Evolutionary conservation across 2,329 filamentous ascomycete genomes (phyloP).

Genomic region (Talaromyces sp.): DNA sequence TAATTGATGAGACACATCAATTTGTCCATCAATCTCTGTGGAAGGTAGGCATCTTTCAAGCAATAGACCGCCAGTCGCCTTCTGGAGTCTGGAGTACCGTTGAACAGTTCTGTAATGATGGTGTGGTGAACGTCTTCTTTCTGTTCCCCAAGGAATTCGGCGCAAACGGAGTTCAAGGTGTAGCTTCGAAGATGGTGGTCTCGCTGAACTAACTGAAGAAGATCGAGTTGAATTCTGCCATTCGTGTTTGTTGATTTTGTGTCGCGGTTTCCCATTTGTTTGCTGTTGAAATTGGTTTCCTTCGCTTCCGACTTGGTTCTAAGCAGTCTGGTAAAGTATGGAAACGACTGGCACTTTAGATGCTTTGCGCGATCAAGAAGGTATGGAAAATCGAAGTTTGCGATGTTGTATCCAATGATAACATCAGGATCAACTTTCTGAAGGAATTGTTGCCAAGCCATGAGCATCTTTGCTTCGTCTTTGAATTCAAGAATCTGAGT

Average conservation of each 20-base stretch:
- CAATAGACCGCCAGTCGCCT: conserved; percentile 92
- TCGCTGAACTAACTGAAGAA: conserved; percentile 89
- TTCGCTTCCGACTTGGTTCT: conserved; percentile 66
- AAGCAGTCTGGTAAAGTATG: conserved; percentile 79
- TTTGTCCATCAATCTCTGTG: conserved; percentile 93
- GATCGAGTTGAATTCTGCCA: conserved; percentile 83
- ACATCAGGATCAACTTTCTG: conserved; percentile 90
- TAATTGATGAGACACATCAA: conserved; percentile 98
- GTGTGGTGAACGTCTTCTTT: conserved; percentile 99
- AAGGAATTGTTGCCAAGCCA: conserved; percentile 84
- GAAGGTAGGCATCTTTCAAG: conserved; percentile 93
- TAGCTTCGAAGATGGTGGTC: conserved; percentile 96
- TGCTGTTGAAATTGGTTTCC: conserved; percentile 86
- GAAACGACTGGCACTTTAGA: conserved; percentile 72
- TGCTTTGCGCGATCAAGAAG: conserved; percentile 81
- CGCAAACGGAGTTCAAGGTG: conserved; percentile 91
- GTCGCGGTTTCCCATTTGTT: conserved; percentile 95
- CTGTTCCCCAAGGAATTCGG: conserved; percentile 92
- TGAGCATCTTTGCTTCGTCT: conserved; percentile 82
- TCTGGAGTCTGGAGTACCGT: conserved; percentile 88
- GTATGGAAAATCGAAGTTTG: conserved; percentile 98
- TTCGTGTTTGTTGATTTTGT: conserved; percentile 94
- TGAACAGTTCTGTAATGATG: conserved; percentile 98
- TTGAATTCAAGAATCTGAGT: conserved; percentile 84
- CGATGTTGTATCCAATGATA: conserved; percentile 97